These are phyloP conservation scores for Imleria badia DNA, from an alignment of 768 basidiomycete species.

Conservation along the genomic window DNA sequence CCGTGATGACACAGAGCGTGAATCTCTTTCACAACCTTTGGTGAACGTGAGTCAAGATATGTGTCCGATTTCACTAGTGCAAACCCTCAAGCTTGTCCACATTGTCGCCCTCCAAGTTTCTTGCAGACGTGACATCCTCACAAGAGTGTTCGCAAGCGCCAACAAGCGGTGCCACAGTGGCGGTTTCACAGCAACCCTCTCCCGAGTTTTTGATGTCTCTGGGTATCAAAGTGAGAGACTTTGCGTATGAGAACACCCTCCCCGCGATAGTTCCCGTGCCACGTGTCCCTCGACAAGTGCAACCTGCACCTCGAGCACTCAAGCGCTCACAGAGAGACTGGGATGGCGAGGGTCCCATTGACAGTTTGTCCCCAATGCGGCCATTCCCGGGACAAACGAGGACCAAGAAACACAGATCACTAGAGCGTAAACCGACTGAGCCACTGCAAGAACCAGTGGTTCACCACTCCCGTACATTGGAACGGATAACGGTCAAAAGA, in stretches of 20 bases:
- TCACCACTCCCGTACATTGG: constrained; percentile 19
- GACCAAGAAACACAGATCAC: constrained; percentile 24
- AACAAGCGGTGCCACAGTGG: neutral
- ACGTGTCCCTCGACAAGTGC: constrained; percentile 47
- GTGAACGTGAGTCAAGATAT: constrained; percentile 38
- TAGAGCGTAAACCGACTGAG: constrained; percentile 37
- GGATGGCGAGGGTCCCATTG: constrained; percentile 24
- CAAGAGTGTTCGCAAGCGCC: constrained; percentile 23
- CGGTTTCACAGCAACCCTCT: constrained; percentile 37
- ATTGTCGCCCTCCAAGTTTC: constrained; percentile 24
- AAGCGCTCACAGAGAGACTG: constrained; percentile 40
- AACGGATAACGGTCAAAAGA: constrained; percentile 14
- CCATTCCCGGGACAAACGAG: constrained; percentile 7
- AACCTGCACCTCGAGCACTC: constrained; percentile 38
- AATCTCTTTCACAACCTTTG: constrained; percentile 23
- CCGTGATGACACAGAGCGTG: constrained; percentile 17
- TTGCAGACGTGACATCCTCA: constrained; percentile 1
- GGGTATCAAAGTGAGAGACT: constrained; percentile 53
- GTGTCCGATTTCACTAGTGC: constrained; percentile 28
- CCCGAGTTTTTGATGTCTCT: constrained; percentile 27
- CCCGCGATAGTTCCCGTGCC: constrained; percentile 58
- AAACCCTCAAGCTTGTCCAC: constrained; percentile 34
- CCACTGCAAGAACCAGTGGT: constrained; percentile 29
- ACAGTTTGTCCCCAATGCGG: neutral
- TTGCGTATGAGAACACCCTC: constrained; percentile 66